Base-by-base conservation (phyloP, 495 filamentous ascomycete genomes). In the Amphirosellinia nigrospora region DNA sequence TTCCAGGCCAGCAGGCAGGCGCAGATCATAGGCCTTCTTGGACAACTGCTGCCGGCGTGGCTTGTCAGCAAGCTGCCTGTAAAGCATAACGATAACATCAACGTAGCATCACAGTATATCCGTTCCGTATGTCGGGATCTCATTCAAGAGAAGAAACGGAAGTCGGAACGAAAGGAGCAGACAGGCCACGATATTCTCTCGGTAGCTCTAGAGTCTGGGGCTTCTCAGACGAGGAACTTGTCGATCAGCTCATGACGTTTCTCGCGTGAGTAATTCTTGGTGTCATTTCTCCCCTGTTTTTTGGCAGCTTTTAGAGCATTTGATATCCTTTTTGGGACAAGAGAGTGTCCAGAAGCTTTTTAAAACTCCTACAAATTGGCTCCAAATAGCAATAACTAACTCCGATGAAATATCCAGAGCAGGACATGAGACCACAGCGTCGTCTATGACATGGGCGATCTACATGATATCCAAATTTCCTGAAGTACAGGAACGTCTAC, bases 171-270 rank as follows among this genome's bases (percentile, higher is more conserved):
- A 13, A 84, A 83, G 61, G 84, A 90, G 68, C 13, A 30, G 7
- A 71, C 73, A 4, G 91, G 89, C 34, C 75, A 89, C 21, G 94
- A 97, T 74, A 97, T 98, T 68, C 83, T 97, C 64, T 93, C 91
- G 8, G 90, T 96, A 0, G 94, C 94, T 26, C 79, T 97, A 30
- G 86, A 91, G 67, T 92, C 88, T 26, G 92, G 90, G 88, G 86
- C 30, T 97, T 96, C 77, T 86, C 83, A 34, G 92, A 95, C 60
- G 91, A 94, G 39, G 90, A 92, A 63, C 89, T 97, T 30, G 84
- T 93, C 48, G 93, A 97, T 76, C 94, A 98, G 76, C 86, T 96
- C 77, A 97, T 97, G 94, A 98, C 94, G 3, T 97, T 98, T 83
- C 89, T 97, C 3, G 92, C 90, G 0, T 94, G 95, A 46, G 43